phyloP scores from a whole-genome alignment of 192 early-diverging fungal species.

The Phycomyces nitens region DNA sequence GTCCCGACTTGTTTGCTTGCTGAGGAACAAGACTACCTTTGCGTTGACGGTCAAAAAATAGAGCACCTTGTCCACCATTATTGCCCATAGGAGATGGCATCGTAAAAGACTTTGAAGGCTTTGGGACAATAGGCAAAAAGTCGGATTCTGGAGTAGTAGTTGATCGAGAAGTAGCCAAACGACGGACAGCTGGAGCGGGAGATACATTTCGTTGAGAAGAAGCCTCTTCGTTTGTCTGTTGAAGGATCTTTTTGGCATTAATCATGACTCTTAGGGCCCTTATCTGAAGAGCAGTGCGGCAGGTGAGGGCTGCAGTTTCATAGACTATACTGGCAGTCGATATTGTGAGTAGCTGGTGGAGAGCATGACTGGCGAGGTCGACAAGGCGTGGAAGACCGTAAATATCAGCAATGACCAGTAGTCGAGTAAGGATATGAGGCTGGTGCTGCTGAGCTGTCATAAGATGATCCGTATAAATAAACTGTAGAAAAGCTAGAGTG shows the following conservation, averaged over 20 bases:
- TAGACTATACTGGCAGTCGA: conserved; percentile 60
- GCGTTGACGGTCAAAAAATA: too few species aligned
- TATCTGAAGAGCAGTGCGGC: conserved; percentile 60
- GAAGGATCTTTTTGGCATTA: conserved; percentile 47
- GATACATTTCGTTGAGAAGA: too few species aligned
- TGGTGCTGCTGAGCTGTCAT: conserved; percentile 61
- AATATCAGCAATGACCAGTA: conserved; percentile 55
- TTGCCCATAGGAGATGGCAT: too few species aligned
- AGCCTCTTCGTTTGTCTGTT: conserved; percentile 16
- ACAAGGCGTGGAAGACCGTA: conserved; percentile 53
- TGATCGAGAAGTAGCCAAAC: too few species aligned
- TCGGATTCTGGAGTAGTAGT: too few species aligned
- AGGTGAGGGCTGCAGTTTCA: conserved; percentile 58
- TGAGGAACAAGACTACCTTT: too few species aligned
- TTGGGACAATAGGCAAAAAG: too few species aligned
- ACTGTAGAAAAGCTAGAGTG: conserved; percentile 30
- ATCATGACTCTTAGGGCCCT: conserved; percentile 52
- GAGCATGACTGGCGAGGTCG: conserved; percentile 47
- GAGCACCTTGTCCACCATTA: too few species aligned
- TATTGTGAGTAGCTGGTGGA: conserved; percentile 58
- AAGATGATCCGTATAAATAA: conserved; percentile 45
- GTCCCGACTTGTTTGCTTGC: too few species aligned
- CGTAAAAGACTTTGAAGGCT: too few species aligned
- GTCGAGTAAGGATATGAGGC: conserved; percentile 54
- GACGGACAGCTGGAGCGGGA: too few species aligned